Evolutionary conservation across 2,329 filamentous ascomycete species (phyloP).

Genomic region (Onygenales sp.): DNA sequence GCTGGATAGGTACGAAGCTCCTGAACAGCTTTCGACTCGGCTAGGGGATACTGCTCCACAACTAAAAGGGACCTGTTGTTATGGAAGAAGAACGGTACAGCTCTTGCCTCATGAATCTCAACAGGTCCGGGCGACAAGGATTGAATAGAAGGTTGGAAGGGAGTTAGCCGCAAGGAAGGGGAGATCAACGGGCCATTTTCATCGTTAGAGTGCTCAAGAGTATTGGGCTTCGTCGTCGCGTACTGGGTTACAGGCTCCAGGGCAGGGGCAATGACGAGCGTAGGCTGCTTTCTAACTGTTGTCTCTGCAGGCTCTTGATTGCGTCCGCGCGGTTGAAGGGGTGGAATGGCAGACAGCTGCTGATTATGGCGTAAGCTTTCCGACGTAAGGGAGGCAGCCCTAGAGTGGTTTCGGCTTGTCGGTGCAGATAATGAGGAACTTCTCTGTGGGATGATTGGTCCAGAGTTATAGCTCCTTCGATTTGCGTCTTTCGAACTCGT

Average conservation of each 20-base stretch:
- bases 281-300: not conserved
- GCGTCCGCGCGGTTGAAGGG: not conserved
- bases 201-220: not conserved
- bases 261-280: not conserved
- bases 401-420: conserved; percentile 36
- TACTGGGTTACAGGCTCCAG: not conserved
- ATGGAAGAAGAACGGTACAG: conserved; percentile 52
- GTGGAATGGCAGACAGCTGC: conserved; percentile 8
- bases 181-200: not conserved
- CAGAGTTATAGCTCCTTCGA: conserved; percentile 19
- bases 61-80: conserved; percentile 55
- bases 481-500: conserved; percentile 16
- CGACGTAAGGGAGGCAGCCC: conserved; percentile 36
- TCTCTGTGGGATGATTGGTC: conserved; percentile 29
- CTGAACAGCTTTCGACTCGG: conserved; percentile 22
- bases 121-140: conserved; percentile 42
- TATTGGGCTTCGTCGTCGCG: not conserved
- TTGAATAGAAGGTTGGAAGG: conserved; percentile 34
- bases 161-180: not conserved
- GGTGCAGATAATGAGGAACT: conserved; percentile 39
- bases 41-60: conserved; percentile 43
- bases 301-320: not conserved
- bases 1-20: conserved; percentile 15
- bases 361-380: conserved; percentile 29
- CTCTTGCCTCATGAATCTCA: conserved; percentile 53